Evolutionary conservation across 176 grass and related monocot species (phyloP).

Genomic region (Lolium multiflorum): DNA sequence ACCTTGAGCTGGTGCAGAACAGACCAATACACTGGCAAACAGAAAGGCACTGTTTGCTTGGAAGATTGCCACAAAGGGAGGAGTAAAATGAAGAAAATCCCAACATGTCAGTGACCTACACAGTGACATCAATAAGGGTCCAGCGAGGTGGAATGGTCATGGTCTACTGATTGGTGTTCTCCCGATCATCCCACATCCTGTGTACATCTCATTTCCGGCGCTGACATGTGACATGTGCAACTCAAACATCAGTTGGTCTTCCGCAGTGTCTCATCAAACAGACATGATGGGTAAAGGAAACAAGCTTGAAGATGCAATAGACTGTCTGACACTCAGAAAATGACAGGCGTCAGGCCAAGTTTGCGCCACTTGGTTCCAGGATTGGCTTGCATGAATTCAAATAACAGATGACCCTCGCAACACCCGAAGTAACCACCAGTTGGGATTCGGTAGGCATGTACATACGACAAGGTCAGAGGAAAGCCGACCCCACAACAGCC

Average conservation of each 20-base stretch:
- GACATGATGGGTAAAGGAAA: neutral
- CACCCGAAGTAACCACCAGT: neutral
- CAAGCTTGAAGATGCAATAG: constrained; percentile 2
- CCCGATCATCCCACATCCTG: constrained; percentile 5
- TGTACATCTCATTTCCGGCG: neutral
- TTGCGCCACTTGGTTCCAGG: neutral
- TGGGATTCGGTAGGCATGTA: neutral
- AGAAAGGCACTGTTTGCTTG: no score
- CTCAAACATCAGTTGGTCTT: neutral
- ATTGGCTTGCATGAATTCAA: neutral
- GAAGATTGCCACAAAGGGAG: neutral
- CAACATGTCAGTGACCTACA: neutral
- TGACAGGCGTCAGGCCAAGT: neutral
- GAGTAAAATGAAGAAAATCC: neutral
- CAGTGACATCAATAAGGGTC: neutral
- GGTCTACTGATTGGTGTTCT: neutral
- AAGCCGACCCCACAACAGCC: neutral
- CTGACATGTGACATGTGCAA: neutral
- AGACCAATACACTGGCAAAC: neutral
- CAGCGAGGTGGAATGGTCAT: neutral
- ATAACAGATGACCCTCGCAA: neutral
- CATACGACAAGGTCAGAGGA: constrained; percentile 29
- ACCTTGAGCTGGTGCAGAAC: neutral
- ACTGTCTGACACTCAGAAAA: neutral
- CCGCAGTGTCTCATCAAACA: neutral